Evolutionary conservation across 345 rosid genomes (phyloP).

Genomic region (Hirschfeldia incana): DNA sequence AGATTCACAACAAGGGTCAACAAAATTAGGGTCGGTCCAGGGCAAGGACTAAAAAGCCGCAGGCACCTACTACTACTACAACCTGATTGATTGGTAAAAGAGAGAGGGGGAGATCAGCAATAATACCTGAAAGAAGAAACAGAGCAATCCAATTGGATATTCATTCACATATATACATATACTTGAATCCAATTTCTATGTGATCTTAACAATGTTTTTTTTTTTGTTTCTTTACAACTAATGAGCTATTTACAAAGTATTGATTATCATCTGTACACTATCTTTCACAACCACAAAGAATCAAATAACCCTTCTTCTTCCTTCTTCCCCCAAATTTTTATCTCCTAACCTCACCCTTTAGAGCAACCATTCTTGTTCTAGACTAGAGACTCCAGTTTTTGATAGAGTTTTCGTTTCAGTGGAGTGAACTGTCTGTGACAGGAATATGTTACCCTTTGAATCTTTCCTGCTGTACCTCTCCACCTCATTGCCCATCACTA

Average conservation of each 20-base stretch:
- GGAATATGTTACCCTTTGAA: conserved; percentile 57
- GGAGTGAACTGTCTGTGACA: conserved; percentile 46
- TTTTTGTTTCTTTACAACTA: neutral
- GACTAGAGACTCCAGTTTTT: neutral
- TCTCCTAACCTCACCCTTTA: conserved; percentile 2
- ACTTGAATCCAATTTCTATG: neutral
- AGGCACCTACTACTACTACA: neutral
- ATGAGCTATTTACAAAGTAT: conserved; percentile 19
- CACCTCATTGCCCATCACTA: conserved; percentile 54
- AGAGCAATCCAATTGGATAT: neutral
- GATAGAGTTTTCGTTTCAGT: conserved; percentile 32
- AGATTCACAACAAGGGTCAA: neutral
- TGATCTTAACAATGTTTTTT: neutral
- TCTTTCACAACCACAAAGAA: conserved; percentile 22
- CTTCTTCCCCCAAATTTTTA: conserved; percentile 6
- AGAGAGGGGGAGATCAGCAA: neutral
- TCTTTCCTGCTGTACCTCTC: conserved; percentile 52
- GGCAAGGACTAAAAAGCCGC: neutral
- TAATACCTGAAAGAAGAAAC: neutral
- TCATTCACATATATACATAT: conserved; percentile 18
- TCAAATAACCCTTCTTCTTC: conserved; percentile 23
- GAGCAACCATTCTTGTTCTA: conserved; percentile 10
- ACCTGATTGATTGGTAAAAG: neutral
- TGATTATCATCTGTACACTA: conserved; percentile 15
- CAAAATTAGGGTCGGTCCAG: neutral